A percentile compares a stretch with the other conserved stretches of the same genome.
phyloP scores from a whole-genome alignment of 768 basidiomycete species.

The Mrakia blollopis region DNA sequence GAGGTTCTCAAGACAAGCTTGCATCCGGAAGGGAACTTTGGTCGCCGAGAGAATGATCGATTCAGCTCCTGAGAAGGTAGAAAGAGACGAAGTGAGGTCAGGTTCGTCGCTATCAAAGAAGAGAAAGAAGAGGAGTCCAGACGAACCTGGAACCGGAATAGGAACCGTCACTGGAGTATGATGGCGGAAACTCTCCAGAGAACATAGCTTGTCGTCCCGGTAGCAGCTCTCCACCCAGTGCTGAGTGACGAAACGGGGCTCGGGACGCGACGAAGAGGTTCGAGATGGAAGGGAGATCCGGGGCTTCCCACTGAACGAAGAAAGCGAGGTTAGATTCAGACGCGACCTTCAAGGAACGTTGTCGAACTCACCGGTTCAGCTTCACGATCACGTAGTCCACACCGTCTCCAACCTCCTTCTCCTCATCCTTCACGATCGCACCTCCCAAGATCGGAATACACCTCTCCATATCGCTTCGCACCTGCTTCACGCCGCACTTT shows the following conservation, averaged over 20 bases:
- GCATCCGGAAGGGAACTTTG: slow-evolving; percentile 64
- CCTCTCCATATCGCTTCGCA: slow-evolving; percentile 6
- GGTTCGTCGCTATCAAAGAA: not conserved
- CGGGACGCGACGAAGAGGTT: not conserved
- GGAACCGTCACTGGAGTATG: slow-evolving; percentile 61
- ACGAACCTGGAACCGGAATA: slow-evolving; percentile 59
- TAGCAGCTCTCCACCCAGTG: slow-evolving; percentile 90
- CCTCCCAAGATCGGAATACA: slow-evolving; percentile 20
- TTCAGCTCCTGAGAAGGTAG: slow-evolving; percentile 52
- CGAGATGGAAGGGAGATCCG: not conserved
- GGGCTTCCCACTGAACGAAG: not conserved
- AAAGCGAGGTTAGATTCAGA: not conserved
- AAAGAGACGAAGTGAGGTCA: not conserved
- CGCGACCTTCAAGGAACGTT: not conserved
- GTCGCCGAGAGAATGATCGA: slow-evolving; percentile 62
- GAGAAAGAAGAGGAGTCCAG: not conserved
- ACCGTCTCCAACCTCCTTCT: not conserved
- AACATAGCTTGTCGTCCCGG: slow-evolving; percentile 66
- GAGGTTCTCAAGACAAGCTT: slow-evolving; percentile 61
- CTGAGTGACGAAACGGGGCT: slow-evolving; percentile 60
- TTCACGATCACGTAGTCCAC: slow-evolving; percentile 29
- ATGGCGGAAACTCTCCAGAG: slow-evolving; percentile 61
- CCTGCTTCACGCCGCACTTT: slow-evolving; percentile 11
- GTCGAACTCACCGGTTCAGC: slow-evolving; percentile 3
- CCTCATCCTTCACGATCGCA: slow-evolving; percentile 16